Base-by-base conservation (phyloP, 495 filamentous ascomycete species). In the Glonium stellatum region DNA sequence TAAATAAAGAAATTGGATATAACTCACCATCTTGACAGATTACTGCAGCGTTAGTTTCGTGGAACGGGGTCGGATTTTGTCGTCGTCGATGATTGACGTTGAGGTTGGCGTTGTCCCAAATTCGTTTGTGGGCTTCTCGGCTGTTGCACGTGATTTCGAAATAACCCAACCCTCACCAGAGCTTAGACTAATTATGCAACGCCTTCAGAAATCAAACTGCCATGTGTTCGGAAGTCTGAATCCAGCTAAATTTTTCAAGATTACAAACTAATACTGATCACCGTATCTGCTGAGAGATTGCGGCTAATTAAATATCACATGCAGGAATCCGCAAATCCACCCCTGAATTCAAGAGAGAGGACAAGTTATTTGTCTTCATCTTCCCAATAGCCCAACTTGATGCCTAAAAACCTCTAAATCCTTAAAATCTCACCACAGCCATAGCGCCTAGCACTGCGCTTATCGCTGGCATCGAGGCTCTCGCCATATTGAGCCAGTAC, bases 1-100 rank as follows among this genome's bases (percentile, higher is more conserved):
- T 11, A 18, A 18, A 44, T 18, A 44, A 44, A 18, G 47, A 57
- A 27, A 52, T 55, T 31, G 27, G 52, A 46, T 15, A 4, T 21
- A 8, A 60, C 80, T 82, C 78, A 83, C 80, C 80, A 83, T 83
- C 76, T 81, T 83, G 76, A 79, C 75, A 76, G 74, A 76, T 69
- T 79, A 77, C 72, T 69, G 72, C 73, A 73, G 73, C 31, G 54
- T 36, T 13, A 23, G 48, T 27, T 23, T 23, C 21, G 48, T 27
- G 5, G 25, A 25, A 23, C 48, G 48, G 55, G 54, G 59, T 55
- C 55, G 57, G 55, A 36, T 54, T 42, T 55, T 55, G 63, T 62
- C 59, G 63, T 49, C 60, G 39, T 44, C 39, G 39, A 44, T 31
- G 27, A 31, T 6, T 31, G 18, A 44, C 18, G 39, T 44, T 13